Evolutionary conservation across 768 basidiomycete genomes (phyloP).

Genomic region (Russula sp.): DNA sequence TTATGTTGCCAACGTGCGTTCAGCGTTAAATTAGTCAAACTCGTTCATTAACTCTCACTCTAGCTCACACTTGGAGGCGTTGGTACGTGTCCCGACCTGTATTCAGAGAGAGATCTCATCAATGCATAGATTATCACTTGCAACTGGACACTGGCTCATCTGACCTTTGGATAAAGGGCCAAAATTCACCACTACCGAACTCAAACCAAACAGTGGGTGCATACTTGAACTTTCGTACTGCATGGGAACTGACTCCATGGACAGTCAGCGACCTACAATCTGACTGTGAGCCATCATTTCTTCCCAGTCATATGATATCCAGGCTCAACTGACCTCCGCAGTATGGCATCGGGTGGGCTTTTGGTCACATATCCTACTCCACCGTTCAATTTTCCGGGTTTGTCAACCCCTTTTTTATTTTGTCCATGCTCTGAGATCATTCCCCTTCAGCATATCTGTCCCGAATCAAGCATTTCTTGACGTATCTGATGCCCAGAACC

Average conservation of each 20-base stretch:
- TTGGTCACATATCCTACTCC: slow-evolving; percentile 60
- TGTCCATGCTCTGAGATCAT: not conserved
- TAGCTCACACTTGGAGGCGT: slow-evolving; percentile 66
- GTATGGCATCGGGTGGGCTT: slow-evolving; percentile 83
- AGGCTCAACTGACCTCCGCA: slow-evolving; percentile 33
- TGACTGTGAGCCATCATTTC: slow-evolving; percentile 12
- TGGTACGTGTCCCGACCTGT: slow-evolving; percentile 42
- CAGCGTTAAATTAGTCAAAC: not conserved
- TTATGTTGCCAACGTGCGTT: slow-evolving; percentile 71
- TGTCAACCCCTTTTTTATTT: slow-evolving; percentile 28
- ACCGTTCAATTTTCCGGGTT: slow-evolving; percentile 70
- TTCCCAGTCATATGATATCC: not conserved
- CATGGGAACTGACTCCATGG: slow-evolving; percentile 30
- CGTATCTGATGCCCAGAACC: slow-evolving; percentile 61
- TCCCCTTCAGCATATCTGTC: slow-evolving; percentile 51
- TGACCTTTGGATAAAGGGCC: slow-evolving; percentile 69
- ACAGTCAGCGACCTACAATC: slow-evolving; percentile 32
- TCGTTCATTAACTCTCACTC: slow-evolving; percentile 3
- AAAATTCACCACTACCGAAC: slow-evolving; percentile 48
- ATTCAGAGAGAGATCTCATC: slow-evolving; percentile 9
- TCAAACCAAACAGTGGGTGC: slow-evolving; percentile 48
- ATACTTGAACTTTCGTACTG: not conserved
- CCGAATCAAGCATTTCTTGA: slow-evolving; percentile 72
- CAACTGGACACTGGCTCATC: slow-evolving; percentile 86
- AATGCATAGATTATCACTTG: slow-evolving; percentile 55